Base-by-base conservation (phyloP, 208 protist genomes). In the Trypanosoma congolense region DNA sequence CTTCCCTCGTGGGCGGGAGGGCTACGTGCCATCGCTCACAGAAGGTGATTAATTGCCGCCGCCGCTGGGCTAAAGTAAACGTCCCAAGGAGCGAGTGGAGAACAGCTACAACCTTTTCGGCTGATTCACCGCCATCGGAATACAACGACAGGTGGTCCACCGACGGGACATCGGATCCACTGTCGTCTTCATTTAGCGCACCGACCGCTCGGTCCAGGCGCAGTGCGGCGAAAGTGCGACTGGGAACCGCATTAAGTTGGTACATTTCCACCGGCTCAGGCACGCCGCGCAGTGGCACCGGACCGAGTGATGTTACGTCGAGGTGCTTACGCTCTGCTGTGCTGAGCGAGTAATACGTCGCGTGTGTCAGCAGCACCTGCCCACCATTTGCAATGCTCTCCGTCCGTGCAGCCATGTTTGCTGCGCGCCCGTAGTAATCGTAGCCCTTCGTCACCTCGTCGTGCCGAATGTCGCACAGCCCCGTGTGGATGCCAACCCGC, bases 401-500 rank as follows among this genome's bases (percentile, higher is more conserved):
- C 0, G 42, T 46, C 10, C 42, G 42, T 5, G 42, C 42, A 46
- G 42, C 42, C 42, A 46, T 46, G 42, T 46, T 46, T n/a, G 42
- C 8, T n/a, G 42, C 21, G n/a, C n/a, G 18, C 5, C 42, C 42
- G 21, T 46, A 46, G 42, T 46, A 46, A n/a, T 46, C 42, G 42
- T 46, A 46, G n/a, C 42, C 42, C 42, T 46, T 46, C n/a, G 42
- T 46, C 42, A 46, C 42, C 42, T 46, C 42, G n/a, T 46, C 42
- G 42, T 46, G 42, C 10, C 42, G 42, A 24, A 46, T 46, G 42
- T 46, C 42, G n/a, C 42, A 46, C 42, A 46, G n/a, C n/a, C 42
- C 42, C 10, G 42, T 46, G 50, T 86, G 75, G 35, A 86, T 61
- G 24, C 78, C 78, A 62, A 78, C 76, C 45, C 78, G 65, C n/a